Percentiles rank a stretch among this genome's conserved stretches.
Conservation (phyloP, 1,139 yeast genomes). For the Zygosaccharomyces sapae region DNA sequence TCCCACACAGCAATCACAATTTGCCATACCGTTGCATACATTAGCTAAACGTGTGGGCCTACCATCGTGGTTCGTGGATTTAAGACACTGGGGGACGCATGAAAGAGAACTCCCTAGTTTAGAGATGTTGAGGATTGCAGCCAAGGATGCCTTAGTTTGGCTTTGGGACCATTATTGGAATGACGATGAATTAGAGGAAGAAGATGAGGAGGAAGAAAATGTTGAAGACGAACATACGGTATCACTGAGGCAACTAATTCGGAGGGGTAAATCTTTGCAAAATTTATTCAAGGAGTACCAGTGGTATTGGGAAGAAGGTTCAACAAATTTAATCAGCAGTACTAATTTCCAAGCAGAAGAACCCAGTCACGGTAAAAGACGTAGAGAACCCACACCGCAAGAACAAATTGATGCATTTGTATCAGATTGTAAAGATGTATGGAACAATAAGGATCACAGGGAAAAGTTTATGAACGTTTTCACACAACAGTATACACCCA, state of each 20-base stretch:
- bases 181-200: constrained; percentile 31
- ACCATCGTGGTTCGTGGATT: constrained; percentile 82
- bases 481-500: constrained; percentile 16
- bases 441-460: constrained; percentile 23
- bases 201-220: constrained; percentile 34
- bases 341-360: constrained; percentile 19
- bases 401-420: constrained; percentile 20
- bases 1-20: constrained; percentile 74
- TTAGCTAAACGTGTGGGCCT: constrained; percentile 66
- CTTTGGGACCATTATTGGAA: constrained; percentile 72
- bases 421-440: constrained; percentile 19
- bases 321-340: constrained; percentile 21
- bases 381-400: constrained; percentile 13
- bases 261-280: constrained; percentile 28
- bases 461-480: constrained; percentile 14
- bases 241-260: constrained; percentile 9
- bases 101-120: constrained; percentile 69
- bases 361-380: constrained; percentile 1
- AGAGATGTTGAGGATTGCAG: constrained; percentile 56
- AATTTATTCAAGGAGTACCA: constrained; percentile 35
- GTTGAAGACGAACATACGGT: constrained; percentile 25
- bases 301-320: constrained; percentile 21
- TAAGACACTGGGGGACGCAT: constrained; percentile 90
- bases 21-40: constrained; percentile 72
- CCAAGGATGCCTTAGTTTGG: constrained; percentile 69